Conservation (phyloP, 2,329 filamentous ascomycete species). For the Cytospora mali region DNA sequence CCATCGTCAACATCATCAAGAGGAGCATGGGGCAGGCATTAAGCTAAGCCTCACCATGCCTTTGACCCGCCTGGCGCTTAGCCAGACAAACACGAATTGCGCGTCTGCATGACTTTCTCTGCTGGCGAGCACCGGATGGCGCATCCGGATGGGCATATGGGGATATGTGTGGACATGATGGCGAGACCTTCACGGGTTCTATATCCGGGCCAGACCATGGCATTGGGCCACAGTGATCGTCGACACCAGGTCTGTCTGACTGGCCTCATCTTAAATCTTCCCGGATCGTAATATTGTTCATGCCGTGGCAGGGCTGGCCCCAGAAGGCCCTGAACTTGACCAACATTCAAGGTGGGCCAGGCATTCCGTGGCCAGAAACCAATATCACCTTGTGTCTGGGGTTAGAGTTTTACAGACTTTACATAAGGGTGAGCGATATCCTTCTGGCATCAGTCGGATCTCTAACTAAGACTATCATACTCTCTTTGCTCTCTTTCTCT, state of each 20-base stretch:
- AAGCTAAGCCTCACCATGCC: constrained; percentile 15
- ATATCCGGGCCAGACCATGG: constrained; percentile 22
- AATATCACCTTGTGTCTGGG: constrained; percentile 14
- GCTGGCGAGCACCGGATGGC: not conserved
- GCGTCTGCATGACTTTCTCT: not conserved
- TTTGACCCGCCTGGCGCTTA: constrained; percentile 9
- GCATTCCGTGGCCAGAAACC: constrained; percentile 1
- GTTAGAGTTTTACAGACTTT: constrained; percentile 6
- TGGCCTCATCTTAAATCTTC: constrained; percentile 26
- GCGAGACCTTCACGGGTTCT: constrained; percentile 4
- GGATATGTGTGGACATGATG: not conserved
- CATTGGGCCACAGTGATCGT: constrained; percentile 27
- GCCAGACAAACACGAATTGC: not conserved
- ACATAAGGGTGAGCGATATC: constrained; percentile 24
- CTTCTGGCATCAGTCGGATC: constrained; percentile 6
- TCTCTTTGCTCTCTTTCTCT: constrained; percentile 16
- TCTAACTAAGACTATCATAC: constrained; percentile 5
- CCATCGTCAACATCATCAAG: constrained; percentile 1
- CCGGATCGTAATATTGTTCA: constrained; percentile 10
- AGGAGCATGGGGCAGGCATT: not conserved
- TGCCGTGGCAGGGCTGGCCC: constrained; percentile 11
- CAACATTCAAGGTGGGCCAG: constrained; percentile 20
- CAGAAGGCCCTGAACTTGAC: constrained; percentile 4
- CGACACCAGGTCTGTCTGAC: constrained; percentile 17
- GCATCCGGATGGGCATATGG: constrained; percentile 10